Percentiles rank a stretch among this genome's conserved stretches.
phyloP scores from a whole-genome alignment of 2,329 filamentous ascomycete genomes.

The Pestalotiopsis sp. region DNA sequence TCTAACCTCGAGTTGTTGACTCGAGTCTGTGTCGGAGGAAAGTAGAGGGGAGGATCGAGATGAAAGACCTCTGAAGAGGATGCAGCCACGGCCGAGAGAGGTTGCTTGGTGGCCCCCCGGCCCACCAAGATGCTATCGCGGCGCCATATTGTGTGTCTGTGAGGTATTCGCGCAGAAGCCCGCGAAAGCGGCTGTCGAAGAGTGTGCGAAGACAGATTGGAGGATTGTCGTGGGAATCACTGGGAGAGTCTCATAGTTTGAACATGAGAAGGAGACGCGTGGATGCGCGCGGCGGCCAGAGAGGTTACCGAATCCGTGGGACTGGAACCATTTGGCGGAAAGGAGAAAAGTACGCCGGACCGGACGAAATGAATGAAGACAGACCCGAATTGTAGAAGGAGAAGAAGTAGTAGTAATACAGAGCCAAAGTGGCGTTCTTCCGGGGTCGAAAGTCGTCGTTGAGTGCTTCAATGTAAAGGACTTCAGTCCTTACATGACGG shows the following conservation, averaged over 20 bases:
- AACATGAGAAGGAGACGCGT: neutral
- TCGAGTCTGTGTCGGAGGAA: constrained; percentile 4
- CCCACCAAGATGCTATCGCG: constrained; percentile 39
- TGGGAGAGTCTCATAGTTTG: constrained; percentile 27
- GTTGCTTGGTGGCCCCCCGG: constrained; percentile 37
- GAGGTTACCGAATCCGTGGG: neutral
- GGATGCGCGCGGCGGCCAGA: constrained; percentile 3
- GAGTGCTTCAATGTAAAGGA: constrained; percentile 9
- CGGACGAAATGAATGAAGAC: neutral
- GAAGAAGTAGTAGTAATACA: constrained; percentile 4
- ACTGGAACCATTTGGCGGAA: neutral
- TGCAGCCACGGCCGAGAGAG: constrained; percentile 26
- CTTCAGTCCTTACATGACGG: constrained; percentile 23
- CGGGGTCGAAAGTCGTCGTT: neutral
- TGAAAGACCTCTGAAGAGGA: constrained; percentile 21
- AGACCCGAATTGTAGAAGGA: neutral
- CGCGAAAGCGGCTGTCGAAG: constrained; percentile 40
- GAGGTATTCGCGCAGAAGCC: constrained; percentile 46
- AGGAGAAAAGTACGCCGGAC: neutral
- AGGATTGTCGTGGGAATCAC: constrained; percentile 18
- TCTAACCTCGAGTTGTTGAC: neutral
- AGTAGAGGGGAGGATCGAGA: constrained; percentile 23
- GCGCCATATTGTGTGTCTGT: constrained; percentile 39
- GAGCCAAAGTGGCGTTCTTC: neutral
- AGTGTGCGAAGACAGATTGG: constrained; percentile 36